Percentiles rank a stretch among this genome's conserved stretches.
phyloP scores from a whole-genome alignment of 306 rosid genomes.

The Medicago arabica region DNA sequence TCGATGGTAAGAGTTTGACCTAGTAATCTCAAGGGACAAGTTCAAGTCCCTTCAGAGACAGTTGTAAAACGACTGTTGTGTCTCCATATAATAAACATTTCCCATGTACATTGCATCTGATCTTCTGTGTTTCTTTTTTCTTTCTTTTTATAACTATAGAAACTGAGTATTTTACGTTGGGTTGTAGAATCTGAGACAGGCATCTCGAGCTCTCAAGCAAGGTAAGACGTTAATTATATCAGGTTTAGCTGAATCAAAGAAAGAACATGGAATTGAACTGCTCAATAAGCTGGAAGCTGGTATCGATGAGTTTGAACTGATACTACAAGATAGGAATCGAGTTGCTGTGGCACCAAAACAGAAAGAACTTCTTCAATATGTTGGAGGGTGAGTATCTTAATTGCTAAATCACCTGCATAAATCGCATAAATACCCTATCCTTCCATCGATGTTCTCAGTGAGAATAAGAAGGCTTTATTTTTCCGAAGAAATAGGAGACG shows the following conservation, averaged over 20 bases:
- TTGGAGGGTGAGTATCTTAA: conserved; percentile 72
- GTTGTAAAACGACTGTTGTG: too few species aligned
- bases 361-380: conserved; percentile 89
- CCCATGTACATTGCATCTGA: conserved; percentile 14
- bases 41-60: background rate
- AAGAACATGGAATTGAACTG: conserved; percentile 81
- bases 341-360: conserved; percentile 81
- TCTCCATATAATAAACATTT: background rate
- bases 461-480: conserved; percentile 28
- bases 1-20: background rate
- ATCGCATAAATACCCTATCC: conserved; percentile 20
- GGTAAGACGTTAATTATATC: conserved; percentile 80
- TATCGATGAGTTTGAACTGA: conserved; percentile 84
- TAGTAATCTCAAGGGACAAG: background rate
- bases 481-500: background rate
- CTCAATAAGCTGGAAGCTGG: conserved; percentile 86
- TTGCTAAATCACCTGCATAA: conserved; percentile 14
- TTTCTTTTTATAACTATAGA: background rate
- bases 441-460: conserved; percentile 9
- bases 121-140: background rate
- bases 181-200: conserved; percentile 85
- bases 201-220: conserved; percentile 80
- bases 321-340: conserved; percentile 76
- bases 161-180: conserved; percentile 39
- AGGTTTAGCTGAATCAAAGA: conserved; percentile 88